These are phyloP conservation scores for Basidioascus undulatus DNA, from an alignment of 768 basidiomycete genomes.

Conservation along the genomic window DNA sequence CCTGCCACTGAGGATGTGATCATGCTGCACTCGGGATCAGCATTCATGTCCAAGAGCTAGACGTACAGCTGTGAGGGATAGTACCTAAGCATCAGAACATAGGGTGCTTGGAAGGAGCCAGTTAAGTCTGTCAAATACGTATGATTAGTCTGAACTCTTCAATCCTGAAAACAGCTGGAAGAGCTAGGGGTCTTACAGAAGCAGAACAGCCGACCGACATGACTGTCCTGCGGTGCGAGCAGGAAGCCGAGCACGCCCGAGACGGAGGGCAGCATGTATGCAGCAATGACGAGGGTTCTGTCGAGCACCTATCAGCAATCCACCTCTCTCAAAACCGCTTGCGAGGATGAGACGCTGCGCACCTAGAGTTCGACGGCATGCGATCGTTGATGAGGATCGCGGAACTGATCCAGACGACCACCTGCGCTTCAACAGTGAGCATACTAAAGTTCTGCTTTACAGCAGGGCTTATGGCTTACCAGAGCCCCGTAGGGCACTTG, in stretches of 20 bases:
- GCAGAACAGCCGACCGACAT: constrained; percentile 15
- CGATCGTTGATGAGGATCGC: constrained; percentile 16
- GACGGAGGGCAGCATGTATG: constrained; percentile 19
- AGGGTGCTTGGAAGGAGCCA: constrained; percentile 17
- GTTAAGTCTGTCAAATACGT: too few species aligned
- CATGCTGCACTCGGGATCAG: too few species aligned
- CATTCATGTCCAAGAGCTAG: too few species aligned
- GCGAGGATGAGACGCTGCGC: too few species aligned
- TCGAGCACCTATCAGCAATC: background rate
- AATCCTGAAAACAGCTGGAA: too few species aligned
- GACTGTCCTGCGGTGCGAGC: constrained; percentile 16
- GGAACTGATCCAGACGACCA: constrained; percentile 16
- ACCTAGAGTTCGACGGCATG: constrained; percentile 16
- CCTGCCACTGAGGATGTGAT: too few species aligned
- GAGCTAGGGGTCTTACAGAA: too few species aligned
- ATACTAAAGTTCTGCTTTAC: too few species aligned
- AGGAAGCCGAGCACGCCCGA: constrained; percentile 18
- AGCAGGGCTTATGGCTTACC: constrained; percentile 6
- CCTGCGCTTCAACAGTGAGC: too few species aligned
- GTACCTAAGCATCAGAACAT: constrained; percentile 15
- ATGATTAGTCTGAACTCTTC: too few species aligned
- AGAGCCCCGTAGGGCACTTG: constrained; percentile 18
- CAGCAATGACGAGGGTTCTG: background rate
- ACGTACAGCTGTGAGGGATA: too few species aligned
- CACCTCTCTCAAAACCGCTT: too few species aligned